These are phyloP conservation scores for Remersonia thermophila DNA, from an alignment of 2,329 filamentous ascomycete species.

Conservation along the genomic window DNA sequence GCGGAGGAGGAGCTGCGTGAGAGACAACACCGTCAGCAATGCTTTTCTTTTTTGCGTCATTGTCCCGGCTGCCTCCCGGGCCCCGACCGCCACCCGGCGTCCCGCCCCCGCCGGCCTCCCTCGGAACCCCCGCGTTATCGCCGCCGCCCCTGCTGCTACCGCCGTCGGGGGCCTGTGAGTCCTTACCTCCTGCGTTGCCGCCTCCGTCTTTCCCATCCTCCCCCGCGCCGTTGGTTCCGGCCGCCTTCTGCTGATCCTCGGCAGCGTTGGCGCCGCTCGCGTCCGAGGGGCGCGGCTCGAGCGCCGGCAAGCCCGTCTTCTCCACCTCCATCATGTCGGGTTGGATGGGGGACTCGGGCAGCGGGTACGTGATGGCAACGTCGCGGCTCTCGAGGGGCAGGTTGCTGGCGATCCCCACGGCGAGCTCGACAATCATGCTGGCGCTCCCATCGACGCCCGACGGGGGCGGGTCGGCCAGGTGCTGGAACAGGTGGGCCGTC, in stretches of 20 bases:
- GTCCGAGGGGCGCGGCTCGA: constrained; percentile 33
- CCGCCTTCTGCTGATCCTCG: no score
- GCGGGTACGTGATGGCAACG: constrained; percentile 74
- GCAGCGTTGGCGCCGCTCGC: constrained; percentile 19
- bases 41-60: constrained; percentile 10
- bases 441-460: constrained; percentile 77
- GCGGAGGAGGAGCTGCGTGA: constrained; percentile 18
- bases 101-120: background rate
- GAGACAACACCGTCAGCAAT: constrained; percentile 30
- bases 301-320: constrained; percentile 51
- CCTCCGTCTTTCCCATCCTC: no score
- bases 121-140: no score
- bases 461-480: constrained; percentile 65
- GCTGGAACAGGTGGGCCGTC: constrained; percentile 56
- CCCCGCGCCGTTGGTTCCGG: no score
- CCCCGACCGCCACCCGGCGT: background rate
- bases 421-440: constrained; percentile 85
- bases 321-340: constrained; percentile 78
- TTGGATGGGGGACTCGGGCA: constrained; percentile 60
- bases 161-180: no score
- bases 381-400: constrained; percentile 85
- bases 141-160: no score
- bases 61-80: constrained; percentile 8
- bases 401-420: constrained; percentile 73
- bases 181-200: no score